phyloP scores from a whole-genome alignment of 2,329 filamentous ascomycete genomes.

The Neonectria neomacrospora region DNA sequence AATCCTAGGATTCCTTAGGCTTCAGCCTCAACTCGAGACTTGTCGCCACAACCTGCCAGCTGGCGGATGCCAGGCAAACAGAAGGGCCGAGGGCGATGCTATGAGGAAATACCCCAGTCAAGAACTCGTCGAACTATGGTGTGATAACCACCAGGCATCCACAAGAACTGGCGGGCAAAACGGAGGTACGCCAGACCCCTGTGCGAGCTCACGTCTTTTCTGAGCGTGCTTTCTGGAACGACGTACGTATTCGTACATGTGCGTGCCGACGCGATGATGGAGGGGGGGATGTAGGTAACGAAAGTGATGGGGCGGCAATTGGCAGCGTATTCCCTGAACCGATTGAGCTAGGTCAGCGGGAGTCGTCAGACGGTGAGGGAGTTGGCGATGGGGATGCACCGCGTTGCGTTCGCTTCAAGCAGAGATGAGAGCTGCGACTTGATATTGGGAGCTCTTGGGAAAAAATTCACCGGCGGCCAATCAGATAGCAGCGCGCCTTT shows the following conservation, averaged over 20 bases:
- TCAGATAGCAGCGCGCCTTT: slow-evolving; percentile 6
- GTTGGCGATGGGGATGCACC: slow-evolving; percentile 12
- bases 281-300: neutral
- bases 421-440: slow-evolving; percentile 19
- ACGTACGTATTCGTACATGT: slow-evolving; percentile 13
- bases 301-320: slow-evolving; percentile 7
- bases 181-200: slow-evolving; percentile 15
- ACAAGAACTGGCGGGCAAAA: slow-evolving; percentile 26
- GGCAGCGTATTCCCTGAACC: slow-evolving; percentile 6
- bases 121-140: slow-evolving; percentile 26
- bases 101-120: slow-evolving; percentile 21
- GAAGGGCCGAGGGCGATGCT: neutral
- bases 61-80: neutral
- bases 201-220: slow-evolving; percentile 15
- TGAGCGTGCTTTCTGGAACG: slow-evolving; percentile 11
- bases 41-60: slow-evolving; percentile 3
- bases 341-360: slow-evolving; percentile 5
- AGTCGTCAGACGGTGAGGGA: slow-evolving; percentile 11
- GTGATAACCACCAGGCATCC: slow-evolving; percentile 25
- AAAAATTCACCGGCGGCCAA: slow-evolving; percentile 20
- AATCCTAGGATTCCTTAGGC: neutral
- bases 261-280: slow-evolving; percentile 10
- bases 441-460: slow-evolving; percentile 11
- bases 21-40: slow-evolving; percentile 1
- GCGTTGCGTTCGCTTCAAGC: slow-evolving; percentile 27